Conservation (phyloP, 306 rosid species). For the Quercus suber region DNA sequence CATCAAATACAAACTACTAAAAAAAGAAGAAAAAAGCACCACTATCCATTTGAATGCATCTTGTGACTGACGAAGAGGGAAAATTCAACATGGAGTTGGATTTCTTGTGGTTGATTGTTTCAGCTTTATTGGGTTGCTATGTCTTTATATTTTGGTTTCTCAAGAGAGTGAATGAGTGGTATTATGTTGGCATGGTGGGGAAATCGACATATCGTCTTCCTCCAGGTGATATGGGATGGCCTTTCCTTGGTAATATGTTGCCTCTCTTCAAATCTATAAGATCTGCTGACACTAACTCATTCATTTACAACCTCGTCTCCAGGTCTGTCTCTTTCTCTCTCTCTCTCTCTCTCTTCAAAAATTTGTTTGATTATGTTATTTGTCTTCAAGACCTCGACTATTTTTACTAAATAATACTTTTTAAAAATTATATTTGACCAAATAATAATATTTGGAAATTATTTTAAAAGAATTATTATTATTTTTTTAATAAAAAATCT, state of each 20-base stretch:
- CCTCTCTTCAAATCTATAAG: constrained; percentile 13
- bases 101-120: background rate
- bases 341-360: background rate
- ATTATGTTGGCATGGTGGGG: background rate
- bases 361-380: background rate
- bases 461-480: no score
- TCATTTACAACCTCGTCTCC: constrained; percentile 1
- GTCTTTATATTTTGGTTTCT: constrained; percentile 17
- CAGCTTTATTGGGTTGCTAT: background rate
- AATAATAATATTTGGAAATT: no score
- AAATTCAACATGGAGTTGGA: background rate
- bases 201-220: constrained; percentile 5
- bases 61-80: background rate
- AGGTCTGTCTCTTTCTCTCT: background rate
- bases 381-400: no score
- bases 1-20: background rate
- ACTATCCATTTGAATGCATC: background rate
- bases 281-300: constrained; percentile 14
- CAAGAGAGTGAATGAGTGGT: constrained; percentile 20
- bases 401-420: no score
- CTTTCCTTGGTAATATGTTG: constrained; percentile 11
- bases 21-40: no score
- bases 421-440: no score
- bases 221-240: constrained; percentile 40
- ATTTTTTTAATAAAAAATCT: no score